These are phyloP conservation scores for Elongisporangium undulatum DNA, from an alignment of 352 stramenopile species.

Conservation along the genomic window DNA sequence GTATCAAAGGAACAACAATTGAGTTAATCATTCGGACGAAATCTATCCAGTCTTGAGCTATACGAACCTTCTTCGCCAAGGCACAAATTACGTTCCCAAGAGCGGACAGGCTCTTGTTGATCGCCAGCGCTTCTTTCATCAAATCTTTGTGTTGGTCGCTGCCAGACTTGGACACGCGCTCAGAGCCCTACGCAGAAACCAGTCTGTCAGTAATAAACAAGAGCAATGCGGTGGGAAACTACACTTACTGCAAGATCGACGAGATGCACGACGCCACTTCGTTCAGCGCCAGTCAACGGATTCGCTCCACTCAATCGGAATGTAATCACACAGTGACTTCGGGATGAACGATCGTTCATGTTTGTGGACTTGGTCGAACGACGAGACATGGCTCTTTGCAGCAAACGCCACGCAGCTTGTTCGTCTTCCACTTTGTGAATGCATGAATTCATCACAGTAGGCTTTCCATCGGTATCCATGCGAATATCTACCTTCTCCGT, in stretches of 20 bases:
- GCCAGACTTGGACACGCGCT: slow-evolving; percentile 77
- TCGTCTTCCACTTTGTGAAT: slow-evolving; percentile 50
- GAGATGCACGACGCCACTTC: slow-evolving; percentile 69
- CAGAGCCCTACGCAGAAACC: slow-evolving; percentile 55
- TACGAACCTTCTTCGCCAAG: slow-evolving; percentile 74
- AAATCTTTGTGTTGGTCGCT: slow-evolving; percentile 70
- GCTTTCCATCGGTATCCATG: slow-evolving; percentile 61
- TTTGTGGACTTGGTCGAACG: slow-evolving; percentile 80
- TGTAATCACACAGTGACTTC: slow-evolving; percentile 83
- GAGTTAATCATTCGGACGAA: not conserved
- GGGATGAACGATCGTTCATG: slow-evolving; percentile 82
- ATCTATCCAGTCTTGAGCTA: slow-evolving; percentile 2
- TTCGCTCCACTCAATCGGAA: slow-evolving; percentile 61
- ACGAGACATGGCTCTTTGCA: slow-evolving; percentile 52
- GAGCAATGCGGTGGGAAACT: not conserved
- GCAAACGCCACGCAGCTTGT: slow-evolving; percentile 55
- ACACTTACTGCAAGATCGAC: slow-evolving; percentile 73
- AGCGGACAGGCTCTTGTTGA: slow-evolving; percentile 86
- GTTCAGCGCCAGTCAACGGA: slow-evolving; percentile 41
- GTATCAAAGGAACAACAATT: not conserved
- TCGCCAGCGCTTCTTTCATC: slow-evolving; percentile 79
- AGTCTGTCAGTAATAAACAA: slow-evolving; percentile 2
- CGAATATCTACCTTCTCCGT: slow-evolving; percentile 69
- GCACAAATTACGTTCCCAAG: slow-evolving; percentile 83
- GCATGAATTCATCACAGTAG: slow-evolving; percentile 59